Evolutionary conservation across 2,329 filamentous ascomycete species (phyloP).

Genomic region (Cercospora sojina): DNA sequence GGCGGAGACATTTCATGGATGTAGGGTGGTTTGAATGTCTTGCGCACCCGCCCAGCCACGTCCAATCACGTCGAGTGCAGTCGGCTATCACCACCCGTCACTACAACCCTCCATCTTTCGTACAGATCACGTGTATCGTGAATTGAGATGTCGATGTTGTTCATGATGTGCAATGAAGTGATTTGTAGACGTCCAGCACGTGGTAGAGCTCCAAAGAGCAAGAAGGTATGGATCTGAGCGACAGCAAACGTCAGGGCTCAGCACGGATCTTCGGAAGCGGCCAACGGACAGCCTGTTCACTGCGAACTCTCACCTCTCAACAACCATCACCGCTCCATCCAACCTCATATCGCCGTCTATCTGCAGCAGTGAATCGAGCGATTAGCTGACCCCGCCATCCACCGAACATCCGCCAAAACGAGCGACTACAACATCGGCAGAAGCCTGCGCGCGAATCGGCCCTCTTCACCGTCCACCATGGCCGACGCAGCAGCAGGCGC

Average conservation of each 20-base stretch:
- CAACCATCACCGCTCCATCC: neutral
- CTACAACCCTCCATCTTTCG: neutral
- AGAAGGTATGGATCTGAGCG: neutral
- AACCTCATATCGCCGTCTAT: neutral
- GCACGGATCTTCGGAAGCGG: neutral
- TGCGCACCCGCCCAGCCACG: neutral
- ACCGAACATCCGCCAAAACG: constrained; percentile 25
- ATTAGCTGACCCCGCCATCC: neutral
- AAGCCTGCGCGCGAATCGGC: constrained; percentile 33
- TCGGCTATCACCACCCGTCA: neutral
- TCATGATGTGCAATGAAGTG: neutral
- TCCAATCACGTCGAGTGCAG: neutral
- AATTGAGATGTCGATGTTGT: neutral
- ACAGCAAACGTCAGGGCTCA: constrained; percentile 3
- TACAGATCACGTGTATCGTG: neutral
- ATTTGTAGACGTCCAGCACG: neutral
- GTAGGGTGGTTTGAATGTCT: neutral
- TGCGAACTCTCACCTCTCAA: neutral
- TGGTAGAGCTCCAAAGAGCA: neutral
- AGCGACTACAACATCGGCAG: constrained; percentile 33
- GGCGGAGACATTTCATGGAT: neutral
- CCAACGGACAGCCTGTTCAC: neutral
- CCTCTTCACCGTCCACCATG: constrained; percentile 19
- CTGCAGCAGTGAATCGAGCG: neutral
- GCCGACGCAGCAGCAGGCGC: constrained; percentile 39